These are phyloP conservation scores for Nemania sp. DNA, from an alignment of 2,329 filamentous ascomycete species.

Conservation along the genomic window DNA sequence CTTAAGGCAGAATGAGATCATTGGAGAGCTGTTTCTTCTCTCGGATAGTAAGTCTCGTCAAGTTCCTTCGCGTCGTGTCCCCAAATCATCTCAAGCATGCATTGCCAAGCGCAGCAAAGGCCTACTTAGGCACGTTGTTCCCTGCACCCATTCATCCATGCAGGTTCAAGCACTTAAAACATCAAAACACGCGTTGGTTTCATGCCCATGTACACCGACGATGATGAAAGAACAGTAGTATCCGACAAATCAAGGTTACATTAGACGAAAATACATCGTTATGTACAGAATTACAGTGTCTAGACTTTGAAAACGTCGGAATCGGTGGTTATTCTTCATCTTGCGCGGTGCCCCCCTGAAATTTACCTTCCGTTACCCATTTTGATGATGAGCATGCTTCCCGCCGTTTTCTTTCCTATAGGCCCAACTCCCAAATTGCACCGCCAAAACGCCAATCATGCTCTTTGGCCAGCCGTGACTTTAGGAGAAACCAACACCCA, in stretches of 20 bases:
- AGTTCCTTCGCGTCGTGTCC: too few relatives aligned
- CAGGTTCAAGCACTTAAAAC: too few relatives aligned
- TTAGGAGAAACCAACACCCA: constrained; percentile 6
- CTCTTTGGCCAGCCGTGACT: constrained; percentile 18
- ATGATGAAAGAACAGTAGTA: too few relatives aligned
- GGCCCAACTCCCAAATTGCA: constrained; percentile 21
- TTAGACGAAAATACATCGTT: constrained; percentile 20
- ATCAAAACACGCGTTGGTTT: too few relatives aligned
- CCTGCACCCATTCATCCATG: too few relatives aligned
- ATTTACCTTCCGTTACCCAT: constrained; percentile 13
- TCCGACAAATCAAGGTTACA: constrained; percentile 16
- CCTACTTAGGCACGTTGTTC: too few relatives aligned
- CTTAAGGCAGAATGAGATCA: too few relatives aligned
- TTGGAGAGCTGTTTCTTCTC: too few relatives aligned
- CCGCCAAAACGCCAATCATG: constrained; percentile 30
- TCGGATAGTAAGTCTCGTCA: too few relatives aligned
- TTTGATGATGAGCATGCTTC: constrained; percentile 15
- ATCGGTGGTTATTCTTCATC: constrained; percentile 5
- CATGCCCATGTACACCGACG: too few relatives aligned
- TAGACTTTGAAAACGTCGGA: constrained; percentile 15
- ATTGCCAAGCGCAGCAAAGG: too few relatives aligned
- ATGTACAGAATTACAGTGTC: constrained; percentile 26
- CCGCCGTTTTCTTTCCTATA: constrained; percentile 15
- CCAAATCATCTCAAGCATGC: too few relatives aligned
- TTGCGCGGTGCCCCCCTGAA: constrained; percentile 4